Conservation (phyloP, 176 grass and related monocot species). For the Bonia amplexicaulis region DNA sequence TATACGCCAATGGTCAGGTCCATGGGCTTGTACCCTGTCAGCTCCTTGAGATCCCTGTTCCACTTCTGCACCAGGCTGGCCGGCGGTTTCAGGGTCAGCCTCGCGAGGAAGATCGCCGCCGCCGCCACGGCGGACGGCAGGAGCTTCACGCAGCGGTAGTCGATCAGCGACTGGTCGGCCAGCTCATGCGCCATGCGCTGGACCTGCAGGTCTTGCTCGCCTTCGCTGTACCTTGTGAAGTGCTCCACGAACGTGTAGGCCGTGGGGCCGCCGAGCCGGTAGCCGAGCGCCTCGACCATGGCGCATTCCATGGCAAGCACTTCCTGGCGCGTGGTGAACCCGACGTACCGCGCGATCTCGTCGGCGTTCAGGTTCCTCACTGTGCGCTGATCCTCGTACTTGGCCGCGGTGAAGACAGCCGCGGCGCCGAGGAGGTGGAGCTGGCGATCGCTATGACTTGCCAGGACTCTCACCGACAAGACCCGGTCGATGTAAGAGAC, state of each 20-base stretch:
- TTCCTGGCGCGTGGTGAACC: neutral
- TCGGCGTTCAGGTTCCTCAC: neutral
- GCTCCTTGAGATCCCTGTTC: neutral
- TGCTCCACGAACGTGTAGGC: slow-evolving; percentile 32
- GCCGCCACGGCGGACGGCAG: slow-evolving; percentile 27
- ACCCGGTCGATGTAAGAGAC: slow-evolving; percentile 33
- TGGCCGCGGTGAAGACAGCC: slow-evolving; percentile 33
- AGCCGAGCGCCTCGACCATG: slow-evolving; percentile 12
- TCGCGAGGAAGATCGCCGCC: slow-evolving; percentile 27
- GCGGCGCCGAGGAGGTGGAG: slow-evolving; percentile 20
- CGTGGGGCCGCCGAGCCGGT: slow-evolving; percentile 24
- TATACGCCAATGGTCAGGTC: neutral
- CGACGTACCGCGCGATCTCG: neutral
- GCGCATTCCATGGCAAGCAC: slow-evolving; percentile 6
- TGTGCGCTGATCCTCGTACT: slow-evolving; percentile 28
- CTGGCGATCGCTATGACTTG: neutral
- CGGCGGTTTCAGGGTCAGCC: neutral
- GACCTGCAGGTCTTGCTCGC: neutral
- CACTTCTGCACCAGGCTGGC: neutral
- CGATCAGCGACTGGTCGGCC: neutral
- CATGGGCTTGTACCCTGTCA: slow-evolving; percentile 21
- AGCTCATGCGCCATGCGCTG: neutral
- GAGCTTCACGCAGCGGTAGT: neutral
- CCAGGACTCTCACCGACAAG: neutral
- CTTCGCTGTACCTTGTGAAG: neutral